A percentile compares a stretch with the other conserved stretches of the same genome.
Evolutionary conservation across 331 rosid genomes (phyloP).

Genomic region (Malus hybrid): DNA sequence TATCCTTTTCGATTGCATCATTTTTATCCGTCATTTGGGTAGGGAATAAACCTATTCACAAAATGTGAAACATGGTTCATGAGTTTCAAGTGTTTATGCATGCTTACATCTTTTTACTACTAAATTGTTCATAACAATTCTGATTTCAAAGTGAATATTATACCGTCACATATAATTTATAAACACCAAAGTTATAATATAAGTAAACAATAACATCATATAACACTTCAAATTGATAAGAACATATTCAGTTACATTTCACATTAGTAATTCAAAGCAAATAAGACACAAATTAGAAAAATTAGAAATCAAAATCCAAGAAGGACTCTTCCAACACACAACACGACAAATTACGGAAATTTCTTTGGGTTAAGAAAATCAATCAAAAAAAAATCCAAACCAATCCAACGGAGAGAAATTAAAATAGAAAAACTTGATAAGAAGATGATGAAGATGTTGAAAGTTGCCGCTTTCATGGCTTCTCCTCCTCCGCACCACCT

Average conservation of each 20-base stretch:
- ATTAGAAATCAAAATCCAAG: not conserved
- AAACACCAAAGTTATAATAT: too few species aligned
- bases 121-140: too few species aligned
- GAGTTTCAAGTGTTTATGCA: not conserved
- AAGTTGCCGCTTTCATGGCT: constrained; percentile 13
- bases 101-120: too few species aligned
- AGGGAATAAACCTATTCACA: not conserved
- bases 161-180: too few species aligned
- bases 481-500: constrained; percentile 3
- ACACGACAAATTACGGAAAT: not conserved
- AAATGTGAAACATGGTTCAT: not conserved
- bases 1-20: too few species aligned
- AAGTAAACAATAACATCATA: too few species aligned
- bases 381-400: not conserved
- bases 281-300: not conserved
- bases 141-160: too few species aligned
- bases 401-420: not conserved
- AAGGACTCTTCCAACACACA: not conserved
- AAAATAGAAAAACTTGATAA: not conserved
- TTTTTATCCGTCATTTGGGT: not conserved
- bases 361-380: not conserved
- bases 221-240: too few species aligned
- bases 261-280: too few species aligned
- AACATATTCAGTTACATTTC: too few species aligned
- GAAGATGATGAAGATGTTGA: not conserved